Base-by-base conservation (phyloP, 768 basidiomycete genomes). In the Phylloporus rhodoxanthus region DNA sequence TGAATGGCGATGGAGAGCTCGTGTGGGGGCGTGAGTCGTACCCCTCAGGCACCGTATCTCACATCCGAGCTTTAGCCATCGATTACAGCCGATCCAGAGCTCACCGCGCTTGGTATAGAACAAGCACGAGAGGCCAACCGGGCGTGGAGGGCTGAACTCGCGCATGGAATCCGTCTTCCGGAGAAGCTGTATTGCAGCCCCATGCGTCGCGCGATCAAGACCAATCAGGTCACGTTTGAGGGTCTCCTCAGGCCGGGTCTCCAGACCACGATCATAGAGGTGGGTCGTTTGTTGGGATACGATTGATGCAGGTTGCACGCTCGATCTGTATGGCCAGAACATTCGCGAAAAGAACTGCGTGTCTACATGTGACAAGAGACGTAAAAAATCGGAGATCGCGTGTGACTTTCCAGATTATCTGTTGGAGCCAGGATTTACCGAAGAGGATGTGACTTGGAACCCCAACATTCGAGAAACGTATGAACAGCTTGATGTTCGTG, bases 361-460 rank as follows among this genome's bases (percentile, higher is more conserved):
- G 1, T 85, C 87, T 51, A 87, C 85, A 0, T 87, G 85, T 57
- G 87, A 90, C 63, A 75, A 77, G 54, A 77, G 87, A 13, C 70
- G 72, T 17, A 69, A 73, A 2, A 70, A 67, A 28, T 71, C 76
- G 0, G 72, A 77, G 47, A 81, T 89, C 51, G 56, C 63, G 0
- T 48, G 50, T 0, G 56, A 71, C 6, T 87, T 67, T 58, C 80
- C 82, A 0, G 61, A 66, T 5, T 82, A 82, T 59, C 54, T 45
- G 8, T 74, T 87, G 39, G 84, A 88, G 57, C 59, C 63, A 1
- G 76, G 73, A 0, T 78, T 90, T 46, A 65, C 74, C 0, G 86
- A 89, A 59, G 70, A 79, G 14, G 87, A 90, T 57, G 67, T 72
- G 15, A 62, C 82, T 0, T 89, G 85, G 85, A 57, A 67, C 2